Percentiles rank a stretch among this genome's conserved stretches.
These are phyloP conservation scores for Pisolithus orientalis DNA, from an alignment of 768 basidiomycete genomes.

Conservation along the genomic window DNA sequence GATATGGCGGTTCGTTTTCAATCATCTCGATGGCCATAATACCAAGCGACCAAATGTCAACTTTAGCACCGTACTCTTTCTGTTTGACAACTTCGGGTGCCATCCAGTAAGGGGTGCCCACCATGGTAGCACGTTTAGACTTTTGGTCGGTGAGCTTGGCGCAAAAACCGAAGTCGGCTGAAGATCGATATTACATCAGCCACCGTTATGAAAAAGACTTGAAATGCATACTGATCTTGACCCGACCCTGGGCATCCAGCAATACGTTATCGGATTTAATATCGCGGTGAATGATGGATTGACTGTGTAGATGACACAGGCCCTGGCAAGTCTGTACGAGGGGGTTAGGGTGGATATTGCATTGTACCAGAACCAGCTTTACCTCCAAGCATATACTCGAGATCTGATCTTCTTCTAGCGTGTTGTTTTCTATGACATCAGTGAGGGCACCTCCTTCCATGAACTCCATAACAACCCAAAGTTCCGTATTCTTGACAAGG, in stretches of 20 bases:
- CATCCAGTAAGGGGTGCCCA: constrained; percentile 98
- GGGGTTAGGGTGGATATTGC: constrained; percentile 1
- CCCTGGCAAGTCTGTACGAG: constrained; percentile 83
- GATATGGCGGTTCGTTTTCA: constrained; percentile 93
- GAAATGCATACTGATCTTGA: constrained; percentile 79
- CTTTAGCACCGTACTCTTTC: constrained; percentile 95
- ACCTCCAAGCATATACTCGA: constrained; percentile 90
- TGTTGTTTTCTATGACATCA: constrained; percentile 96
- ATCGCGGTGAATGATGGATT: constrained; percentile 94
- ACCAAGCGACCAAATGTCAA: constrained; percentile 94
- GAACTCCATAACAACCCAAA: constrained; percentile 99
- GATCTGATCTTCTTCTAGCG: constrained; percentile 92
- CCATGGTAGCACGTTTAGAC: constrained; percentile 97
- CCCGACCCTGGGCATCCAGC: constrained; percentile 83
- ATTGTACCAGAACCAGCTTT: constrained; percentile 20
- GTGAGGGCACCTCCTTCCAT: constrained; percentile 98
- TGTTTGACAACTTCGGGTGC: constrained; percentile 98
- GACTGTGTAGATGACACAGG: constrained; percentile 84
- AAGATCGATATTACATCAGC: constrained; percentile 5
- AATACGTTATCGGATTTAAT: constrained; percentile 97
- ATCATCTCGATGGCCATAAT: constrained; percentile 99
- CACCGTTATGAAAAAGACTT: background rate
- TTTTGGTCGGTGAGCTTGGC: constrained; percentile 95
- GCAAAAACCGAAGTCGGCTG: constrained; percentile 96
- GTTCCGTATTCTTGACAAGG: constrained; percentile 78